Evolutionary conservation across 2,329 filamentous ascomycete genomes (phyloP), one percentile per base, ranked within the genome.

Genomic region (Diaporthe ilicicola): DNA sequence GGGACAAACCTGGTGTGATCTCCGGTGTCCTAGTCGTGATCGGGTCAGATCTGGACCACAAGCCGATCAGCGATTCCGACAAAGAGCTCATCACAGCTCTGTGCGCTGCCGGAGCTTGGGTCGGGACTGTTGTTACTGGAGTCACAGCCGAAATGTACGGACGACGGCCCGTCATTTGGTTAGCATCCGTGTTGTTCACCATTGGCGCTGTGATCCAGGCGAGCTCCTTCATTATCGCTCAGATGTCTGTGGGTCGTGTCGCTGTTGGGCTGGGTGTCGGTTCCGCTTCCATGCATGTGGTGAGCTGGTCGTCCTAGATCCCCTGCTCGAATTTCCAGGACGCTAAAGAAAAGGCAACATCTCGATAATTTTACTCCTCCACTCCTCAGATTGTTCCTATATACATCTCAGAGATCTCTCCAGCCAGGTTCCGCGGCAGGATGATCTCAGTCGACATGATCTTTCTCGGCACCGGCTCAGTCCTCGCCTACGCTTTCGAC

Each of bases 81-180:
- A 83, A 85, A 73, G 85, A 88, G 73, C 78, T 88, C 34, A 82
- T 88, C 44, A 88, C 86, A 0, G 87, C 86, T 0, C 80, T 88
- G 22, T 86, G 83, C 24, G 85, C 83, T 8, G 85, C 82, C 39
- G 86, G 82, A 46, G 84, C 84, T 2, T 82, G 86, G 55, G 74
- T 85, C 15, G 84, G 83, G 10, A 81, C 83, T 68, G 78, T 83
- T 34, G 75, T 79, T 65, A 80, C 80, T 19, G 80, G 80, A 32
- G 73, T 77, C 24, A 79, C 76, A 0, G 81, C 82, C 6, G 82
- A 84, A 70, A 73, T 78, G 70, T 81, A 78, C 53, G 82, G 83
- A 22, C 79, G 82, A 53, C 83, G 83, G 75, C 76, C 75, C 44
- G 78, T 78, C 6, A 83, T 85, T 71, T 84, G 82, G 72, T 72